Evolutionary conservation across 2,329 filamentous ascomycete species (phyloP), one percentile per base, ranked within the genome.

Genomic region (Grosmannia serpens): DNA sequence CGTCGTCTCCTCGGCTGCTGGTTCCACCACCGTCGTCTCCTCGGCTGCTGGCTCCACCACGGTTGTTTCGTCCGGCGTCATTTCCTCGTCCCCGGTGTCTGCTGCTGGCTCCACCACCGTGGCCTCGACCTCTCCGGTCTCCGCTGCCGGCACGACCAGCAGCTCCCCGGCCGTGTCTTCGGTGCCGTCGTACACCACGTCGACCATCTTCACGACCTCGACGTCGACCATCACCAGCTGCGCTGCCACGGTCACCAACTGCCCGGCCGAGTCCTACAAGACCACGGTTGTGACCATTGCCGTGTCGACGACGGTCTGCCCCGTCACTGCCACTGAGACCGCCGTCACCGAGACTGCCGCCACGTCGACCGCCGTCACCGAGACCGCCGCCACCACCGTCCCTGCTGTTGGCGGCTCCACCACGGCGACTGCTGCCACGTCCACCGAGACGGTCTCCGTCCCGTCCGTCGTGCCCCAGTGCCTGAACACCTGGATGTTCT

Each of bases 401-500:
- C 33, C 59, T 55, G 55, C 60, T 44, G 62, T 58, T 54, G 60
- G 77, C 15, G 17, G 26, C 31, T 38, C 51, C 6, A 29, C 73
- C 67, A 67, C 74, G 64, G 74, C 69, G 63, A 75, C 75, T 61
- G 77, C 76, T 2, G 79, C 78, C 55, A 8, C 24, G 5, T 41
- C 27, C 26, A 71, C 74, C 26, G 64, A 68, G 29, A 64, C 67
- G 41, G 65, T 70, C 29, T 61, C 70, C 46, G 65, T 65, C 44
- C 90, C 91, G 59, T 74, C 77, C 29, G 81, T 91, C 53, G 86
- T 96, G 55, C 91, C 92, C 63, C 84, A 84, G 69, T 97, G 92
- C 78, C 77, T 97, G 74, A 94, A 92, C 82, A 95, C 91, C 67
- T 96, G 90, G 89, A 74, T 95, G 67, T 81, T 83, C 70, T 74